phyloP scores from a whole-genome alignment of 2,329 filamentous ascomycete genomes.

The Penicillium brevicompactum region DNA sequence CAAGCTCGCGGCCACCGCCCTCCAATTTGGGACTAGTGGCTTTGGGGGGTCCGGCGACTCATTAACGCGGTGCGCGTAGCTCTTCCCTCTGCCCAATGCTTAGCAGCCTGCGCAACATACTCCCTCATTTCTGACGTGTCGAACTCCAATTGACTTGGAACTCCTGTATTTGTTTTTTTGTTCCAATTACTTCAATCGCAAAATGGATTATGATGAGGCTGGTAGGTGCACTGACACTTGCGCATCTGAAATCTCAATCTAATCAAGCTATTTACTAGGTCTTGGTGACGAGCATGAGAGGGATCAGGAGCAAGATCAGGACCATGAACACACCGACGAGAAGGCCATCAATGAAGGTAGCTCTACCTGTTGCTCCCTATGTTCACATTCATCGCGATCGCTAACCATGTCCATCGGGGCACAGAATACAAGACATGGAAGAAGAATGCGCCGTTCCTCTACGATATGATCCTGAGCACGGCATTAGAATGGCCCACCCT shows the following conservation, averaged over 20 bases:
- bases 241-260: constrained; percentile 19
- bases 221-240: constrained; percentile 15
- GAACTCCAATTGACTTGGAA: background rate
- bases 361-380: background rate
- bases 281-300: constrained; percentile 41
- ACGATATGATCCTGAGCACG: constrained; percentile 94
- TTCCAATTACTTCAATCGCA: background rate
- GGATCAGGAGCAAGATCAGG: constrained; percentile 47
- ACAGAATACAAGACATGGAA: constrained; percentile 99
- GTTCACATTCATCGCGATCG: background rate
- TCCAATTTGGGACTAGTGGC: constrained; percentile 26
- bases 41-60: constrained; percentile 16
- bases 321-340: constrained; percentile 76
- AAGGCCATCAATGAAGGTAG: constrained; percentile 91
- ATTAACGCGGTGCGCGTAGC: constrained; percentile 42
- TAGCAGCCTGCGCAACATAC: background rate
- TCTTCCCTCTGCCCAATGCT: constrained; percentile 8
- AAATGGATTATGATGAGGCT: constrained; percentile 42
- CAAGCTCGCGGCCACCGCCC: constrained; percentile 27
- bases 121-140: background rate
- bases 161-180: constrained; percentile 1
- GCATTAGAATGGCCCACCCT: constrained; percentile 97
- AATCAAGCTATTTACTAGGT: constrained; percentile 21
- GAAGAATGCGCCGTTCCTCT: constrained; percentile 98
- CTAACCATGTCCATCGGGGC: constrained; percentile 2